These are phyloP conservation scores for Cryptococcus sp. DNA, from an alignment of 1,284 basidiomycete species.

Conservation along the genomic window DNA sequence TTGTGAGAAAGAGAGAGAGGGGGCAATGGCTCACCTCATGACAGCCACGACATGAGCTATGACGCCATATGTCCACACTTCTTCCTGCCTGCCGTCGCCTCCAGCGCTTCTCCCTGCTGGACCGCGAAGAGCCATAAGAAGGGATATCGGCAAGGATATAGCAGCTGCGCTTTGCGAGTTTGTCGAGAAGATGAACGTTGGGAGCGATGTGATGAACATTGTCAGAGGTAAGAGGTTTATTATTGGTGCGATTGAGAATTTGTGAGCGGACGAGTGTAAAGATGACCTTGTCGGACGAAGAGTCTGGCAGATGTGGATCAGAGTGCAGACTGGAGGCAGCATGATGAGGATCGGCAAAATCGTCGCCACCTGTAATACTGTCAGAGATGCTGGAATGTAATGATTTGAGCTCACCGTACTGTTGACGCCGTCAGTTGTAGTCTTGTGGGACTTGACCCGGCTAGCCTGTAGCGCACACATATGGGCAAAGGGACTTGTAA, in stretches of 20 bases:
- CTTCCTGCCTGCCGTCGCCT: conserved; percentile 4
- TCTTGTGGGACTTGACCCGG: too few relatives aligned
- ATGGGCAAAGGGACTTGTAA: too few relatives aligned
- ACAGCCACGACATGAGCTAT: too few relatives aligned
- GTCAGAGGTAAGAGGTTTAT: conserved; percentile 7
- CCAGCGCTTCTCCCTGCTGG: conserved; percentile 2
- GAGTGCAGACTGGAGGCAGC: conserved; percentile 2
- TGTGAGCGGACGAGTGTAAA: neutral
- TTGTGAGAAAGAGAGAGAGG: too few relatives aligned
- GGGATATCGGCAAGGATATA: conserved; percentile 7
- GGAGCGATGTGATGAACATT: conserved; percentile 4
- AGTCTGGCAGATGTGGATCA: conserved; percentile 11
- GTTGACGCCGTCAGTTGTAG: too few relatives aligned
- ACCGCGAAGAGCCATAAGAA: conserved; percentile 13
- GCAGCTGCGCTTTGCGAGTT: neutral
- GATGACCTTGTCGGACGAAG: neutral
- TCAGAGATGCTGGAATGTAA: neutral
- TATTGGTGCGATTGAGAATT: conserved; percentile 1
- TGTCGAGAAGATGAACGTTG: conserved; percentile 2
- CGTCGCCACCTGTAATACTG: neutral
- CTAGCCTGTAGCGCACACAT: too few relatives aligned
- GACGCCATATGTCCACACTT: conserved; percentile 6
- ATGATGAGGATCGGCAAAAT: neutral
- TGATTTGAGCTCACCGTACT: too few relatives aligned
- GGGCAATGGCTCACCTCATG: too few relatives aligned